phyloP scores from a whole-genome alignment of 2,329 filamentous ascomycete genomes.

The Botryotinia narcissicola region DNA sequence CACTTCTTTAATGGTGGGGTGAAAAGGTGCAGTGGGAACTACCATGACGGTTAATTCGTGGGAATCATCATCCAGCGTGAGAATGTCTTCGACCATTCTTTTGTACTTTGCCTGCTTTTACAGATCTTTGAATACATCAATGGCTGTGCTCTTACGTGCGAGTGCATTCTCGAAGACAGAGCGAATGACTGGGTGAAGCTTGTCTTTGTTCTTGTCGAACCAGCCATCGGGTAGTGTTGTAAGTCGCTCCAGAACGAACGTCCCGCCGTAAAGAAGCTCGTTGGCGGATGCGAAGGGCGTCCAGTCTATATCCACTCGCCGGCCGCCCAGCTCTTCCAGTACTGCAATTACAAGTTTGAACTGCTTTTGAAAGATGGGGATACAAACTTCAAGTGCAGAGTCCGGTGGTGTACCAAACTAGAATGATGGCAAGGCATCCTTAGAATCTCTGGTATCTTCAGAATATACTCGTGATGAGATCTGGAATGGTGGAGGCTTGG shows the following conservation, averaged over 20 bases:
- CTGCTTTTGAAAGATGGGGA: slow-evolving; percentile 41
- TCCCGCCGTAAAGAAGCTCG: slow-evolving; percentile 51
- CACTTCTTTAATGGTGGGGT: slow-evolving; percentile 49
- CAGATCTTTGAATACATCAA: slow-evolving; percentile 50
- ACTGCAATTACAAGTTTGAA: slow-evolving; percentile 45
- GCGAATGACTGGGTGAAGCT: slow-evolving; percentile 50
- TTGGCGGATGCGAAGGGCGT: slow-evolving; percentile 48
- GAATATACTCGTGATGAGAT: background rate
- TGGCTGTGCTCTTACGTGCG: slow-evolving; percentile 42
- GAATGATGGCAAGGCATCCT: slow-evolving; percentile 41
- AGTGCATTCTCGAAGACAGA: slow-evolving; percentile 45
- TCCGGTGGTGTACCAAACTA: slow-evolving; percentile 49
- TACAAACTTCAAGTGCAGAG: slow-evolving; percentile 45
- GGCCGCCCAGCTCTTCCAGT: slow-evolving; percentile 41
- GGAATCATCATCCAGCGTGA: slow-evolving; percentile 34
- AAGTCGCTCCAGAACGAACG: slow-evolving; percentile 52
- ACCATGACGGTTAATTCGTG: slow-evolving; percentile 44
- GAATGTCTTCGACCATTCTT: slow-evolving; percentile 42
- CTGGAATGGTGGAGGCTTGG: slow-evolving; percentile 38
- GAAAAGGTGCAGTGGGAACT: slow-evolving; percentile 51
- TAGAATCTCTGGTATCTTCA: slow-evolving; percentile 26
- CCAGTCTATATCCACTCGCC: slow-evolving; percentile 41
- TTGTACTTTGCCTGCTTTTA: slow-evolving; percentile 46
- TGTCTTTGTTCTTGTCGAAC: slow-evolving; percentile 46
- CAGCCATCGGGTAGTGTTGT: slow-evolving; percentile 43